Evolutionary conservation across 345 rosid genomes (phyloP), one percentile per base, ranked within the genome.

Genomic region (Hibiscus trionum): DNA sequence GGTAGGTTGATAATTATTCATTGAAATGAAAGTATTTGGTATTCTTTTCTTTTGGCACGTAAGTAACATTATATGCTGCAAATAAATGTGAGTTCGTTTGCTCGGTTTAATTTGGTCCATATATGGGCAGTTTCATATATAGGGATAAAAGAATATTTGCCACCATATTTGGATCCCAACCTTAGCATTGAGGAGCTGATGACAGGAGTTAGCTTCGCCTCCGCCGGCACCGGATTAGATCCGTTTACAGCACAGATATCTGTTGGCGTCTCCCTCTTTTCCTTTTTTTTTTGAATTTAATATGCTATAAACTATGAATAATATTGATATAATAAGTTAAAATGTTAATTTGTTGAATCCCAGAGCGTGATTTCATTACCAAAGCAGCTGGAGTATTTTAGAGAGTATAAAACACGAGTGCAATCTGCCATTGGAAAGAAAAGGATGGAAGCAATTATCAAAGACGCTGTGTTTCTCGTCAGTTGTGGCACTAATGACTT

Each of bases 131-230:
- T 78, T 74, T 89, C 98, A 0, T 91, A 91, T 39, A 7, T 84
- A 15, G 97, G 96, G 19, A 19, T 91, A 16, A 93, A 93, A 78
- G 91, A 91, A 3, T 76, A 59, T 52, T 74, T 91, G 72, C 97
- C 96, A 12, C 82, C 98, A 21, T 91, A 88, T 77, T 81, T 94
- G 83, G 93, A 82, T 74, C 90, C 95, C 70, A 81, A 27, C 21
- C 84, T 94, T 50, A 76, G 80, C 80, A 73, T 87, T 11, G 73
- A 81, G 16, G 98, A 94, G 63, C 81, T 94, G 42, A 80, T 79
- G 81, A 86, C 83, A 8, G 98, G 98, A 72, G 97, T 94, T 60
- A 86, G 94, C 73, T 91, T 94, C 72, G 98, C 98, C 35, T 94
- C 98, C 0, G 97, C 97, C 56, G 98, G 89, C 35, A 80, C 88